A percentile compares a stretch with the other conserved stretches of the same genome.
These are phyloP conservation scores for Tylopilus vinaceipallidus DNA, from an alignment of 768 basidiomycete genomes.

Conservation along the genomic window DNA sequence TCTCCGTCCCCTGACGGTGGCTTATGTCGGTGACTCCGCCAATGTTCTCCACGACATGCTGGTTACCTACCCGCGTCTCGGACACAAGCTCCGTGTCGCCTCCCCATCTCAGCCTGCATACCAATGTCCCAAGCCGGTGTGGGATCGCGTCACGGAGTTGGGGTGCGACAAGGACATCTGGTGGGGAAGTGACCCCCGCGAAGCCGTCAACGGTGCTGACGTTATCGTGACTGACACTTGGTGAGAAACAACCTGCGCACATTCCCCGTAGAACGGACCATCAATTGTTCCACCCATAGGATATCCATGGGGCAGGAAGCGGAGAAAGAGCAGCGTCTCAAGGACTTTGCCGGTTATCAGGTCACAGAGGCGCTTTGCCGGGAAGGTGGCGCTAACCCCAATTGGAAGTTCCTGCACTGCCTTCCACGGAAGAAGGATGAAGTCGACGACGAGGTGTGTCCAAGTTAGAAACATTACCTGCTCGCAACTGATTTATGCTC, in stretches of 20 bases:
- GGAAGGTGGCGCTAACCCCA: constrained; percentile 75
- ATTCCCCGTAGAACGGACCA: background rate
- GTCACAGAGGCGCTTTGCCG: constrained; percentile 86
- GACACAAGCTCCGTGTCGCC: constrained; percentile 83
- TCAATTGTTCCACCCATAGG: constrained; percentile 42
- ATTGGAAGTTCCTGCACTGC: constrained; percentile 97
- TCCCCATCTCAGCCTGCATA: constrained; percentile 63
- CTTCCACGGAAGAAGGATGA: constrained; percentile 90
- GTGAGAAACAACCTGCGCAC: constrained; percentile 38
- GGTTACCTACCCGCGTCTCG: constrained; percentile 88
- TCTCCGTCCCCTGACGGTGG: constrained; percentile 80
- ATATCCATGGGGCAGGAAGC: constrained; percentile 99
- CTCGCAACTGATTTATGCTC: background rate
- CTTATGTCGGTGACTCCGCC: constrained; percentile 92
- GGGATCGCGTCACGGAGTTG: constrained; percentile 76
- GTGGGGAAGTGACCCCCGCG: constrained; percentile 77
- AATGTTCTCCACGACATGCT: constrained; percentile 98
- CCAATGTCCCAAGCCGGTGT: constrained; percentile 68
- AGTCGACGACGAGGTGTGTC: constrained; percentile 88
- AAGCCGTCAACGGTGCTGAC: constrained; percentile 87
- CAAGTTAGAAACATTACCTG: background rate
- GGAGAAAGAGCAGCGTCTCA: constrained; percentile 81
- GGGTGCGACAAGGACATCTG: constrained; percentile 69
- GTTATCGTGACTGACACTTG: constrained; percentile 98
- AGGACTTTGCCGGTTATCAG: constrained; percentile 91